Conservation (phyloP, 2,329 filamentous ascomycete species). For the Myriosclerotinia scirpicola region DNA sequence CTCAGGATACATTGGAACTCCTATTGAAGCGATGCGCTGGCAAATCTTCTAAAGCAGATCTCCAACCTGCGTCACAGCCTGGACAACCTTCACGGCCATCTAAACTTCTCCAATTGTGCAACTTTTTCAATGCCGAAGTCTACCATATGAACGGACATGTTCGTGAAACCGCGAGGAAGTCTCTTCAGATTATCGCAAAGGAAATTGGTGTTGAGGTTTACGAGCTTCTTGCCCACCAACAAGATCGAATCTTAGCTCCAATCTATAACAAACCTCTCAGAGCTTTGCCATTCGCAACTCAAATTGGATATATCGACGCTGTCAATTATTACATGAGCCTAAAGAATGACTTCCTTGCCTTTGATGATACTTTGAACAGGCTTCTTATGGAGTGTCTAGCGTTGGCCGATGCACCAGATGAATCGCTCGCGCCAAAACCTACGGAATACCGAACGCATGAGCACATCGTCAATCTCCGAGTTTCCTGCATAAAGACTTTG, state of each 20-base stretch:
- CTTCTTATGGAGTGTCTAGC: slow-evolving; percentile 92
- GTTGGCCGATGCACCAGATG: slow-evolving; percentile 90
- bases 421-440: slow-evolving; percentile 87
- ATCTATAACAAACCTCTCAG: slow-evolving; percentile 95
- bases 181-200: slow-evolving; percentile 77
- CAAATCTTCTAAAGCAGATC: slow-evolving; percentile 76
- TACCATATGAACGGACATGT: slow-evolving; percentile 96
- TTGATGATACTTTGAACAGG: slow-evolving; percentile 88
- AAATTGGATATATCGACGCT: slow-evolving; percentile 98
- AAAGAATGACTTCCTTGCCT: slow-evolving; percentile 83
- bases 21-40: slow-evolving; percentile 78
- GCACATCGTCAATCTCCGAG: slow-evolving; percentile 84
- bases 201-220: slow-evolving; percentile 76
- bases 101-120: slow-evolving; percentile 73
- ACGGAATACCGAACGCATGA: slow-evolving; percentile 95
- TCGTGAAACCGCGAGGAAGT: slow-evolving; percentile 78
- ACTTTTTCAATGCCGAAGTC: slow-evolving; percentile 82
- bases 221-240: slow-evolving; percentile 86
- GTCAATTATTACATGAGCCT: slow-evolving; percentile 93
- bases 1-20: slow-evolving; percentile 78
- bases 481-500: slow-evolving; percentile 89
- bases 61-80: slow-evolving; percentile 53
- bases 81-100: slow-evolving; percentile 60
- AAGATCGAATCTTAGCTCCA: slow-evolving; percentile 82
- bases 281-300: slow-evolving; percentile 87